These are phyloP conservation scores for Globisporangium polare DNA, from an alignment of 352 stramenopile genomes.

Conservation along the genomic window DNA sequence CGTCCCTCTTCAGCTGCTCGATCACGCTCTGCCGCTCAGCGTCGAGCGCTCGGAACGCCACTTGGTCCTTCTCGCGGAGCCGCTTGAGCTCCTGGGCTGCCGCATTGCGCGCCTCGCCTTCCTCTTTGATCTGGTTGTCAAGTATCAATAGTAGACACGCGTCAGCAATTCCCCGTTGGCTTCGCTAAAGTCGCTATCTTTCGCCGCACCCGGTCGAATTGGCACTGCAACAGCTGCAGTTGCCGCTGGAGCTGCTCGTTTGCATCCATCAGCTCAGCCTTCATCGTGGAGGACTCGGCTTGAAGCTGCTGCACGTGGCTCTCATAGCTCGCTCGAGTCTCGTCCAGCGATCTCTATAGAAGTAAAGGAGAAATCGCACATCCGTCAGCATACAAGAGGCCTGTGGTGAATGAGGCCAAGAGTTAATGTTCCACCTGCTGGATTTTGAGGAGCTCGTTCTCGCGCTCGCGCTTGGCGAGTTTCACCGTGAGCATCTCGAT, in stretches of 20 bases:
- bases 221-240: constrained; percentile 33
- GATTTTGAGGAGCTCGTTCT: constrained; percentile 40
- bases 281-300: constrained; percentile 14
- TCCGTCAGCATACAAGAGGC: too few species aligned
- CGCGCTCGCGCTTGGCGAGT: constrained; percentile 61
- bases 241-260: constrained; percentile 41
- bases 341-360: constrained; percentile 8
- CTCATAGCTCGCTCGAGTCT: constrained; percentile 21
- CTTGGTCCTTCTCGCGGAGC: constrained; percentile 37
- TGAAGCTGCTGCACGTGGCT: constrained; percentile 28
- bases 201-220: constrained; percentile 31
- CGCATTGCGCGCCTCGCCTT: constrained; percentile 31
- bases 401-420: not conserved
- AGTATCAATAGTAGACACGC: not conserved
- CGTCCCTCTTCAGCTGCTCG: constrained; percentile 32
- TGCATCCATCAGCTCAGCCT: constrained; percentile 18
- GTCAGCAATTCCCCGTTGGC: not conserved
- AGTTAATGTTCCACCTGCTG: constrained; percentile 22
- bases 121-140: constrained; percentile 21
- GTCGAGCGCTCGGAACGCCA: constrained; percentile 20
- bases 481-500: constrained; percentile 61
- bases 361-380: too few species aligned
- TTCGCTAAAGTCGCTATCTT: not conserved
- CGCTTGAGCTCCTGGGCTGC: constrained; percentile 30
- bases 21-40: constrained; percentile 17